Evolutionary conservation across 2,329 filamentous ascomycete species (phyloP).

Genomic region (Penicillium sp.): DNA sequence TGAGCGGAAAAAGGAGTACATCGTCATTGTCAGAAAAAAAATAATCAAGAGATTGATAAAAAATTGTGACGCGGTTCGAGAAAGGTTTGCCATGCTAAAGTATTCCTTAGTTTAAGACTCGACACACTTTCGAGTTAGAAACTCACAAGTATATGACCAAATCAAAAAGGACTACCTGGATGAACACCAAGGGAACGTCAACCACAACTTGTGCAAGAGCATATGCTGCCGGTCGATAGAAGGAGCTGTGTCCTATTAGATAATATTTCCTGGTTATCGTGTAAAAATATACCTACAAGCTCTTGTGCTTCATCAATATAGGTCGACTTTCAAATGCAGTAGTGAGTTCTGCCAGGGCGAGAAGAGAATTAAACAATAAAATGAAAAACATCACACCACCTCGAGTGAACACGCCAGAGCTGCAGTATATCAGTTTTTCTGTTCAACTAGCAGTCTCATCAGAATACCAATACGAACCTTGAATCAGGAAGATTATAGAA

Average conservation of each 20-base stretch:
- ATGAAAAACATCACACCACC: conserved; percentile 67
- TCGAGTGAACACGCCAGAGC: conserved; percentile 61
- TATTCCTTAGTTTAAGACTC: not conserved
- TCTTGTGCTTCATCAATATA: conserved; percentile 72
- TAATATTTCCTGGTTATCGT: no score
- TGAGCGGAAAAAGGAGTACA: conserved; percentile 59
- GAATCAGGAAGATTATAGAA: conserved; percentile 60
- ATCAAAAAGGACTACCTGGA: conserved; percentile 64
- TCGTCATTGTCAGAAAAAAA: conserved; percentile 58
- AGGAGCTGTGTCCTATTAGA: conserved; percentile 48
- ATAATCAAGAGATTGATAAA: conserved; percentile 64
- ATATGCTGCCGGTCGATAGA: conserved; percentile 66
- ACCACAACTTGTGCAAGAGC: conserved; percentile 62
- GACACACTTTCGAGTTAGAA: accelerated
- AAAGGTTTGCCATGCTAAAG: conserved; percentile 57
- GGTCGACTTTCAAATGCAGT: conserved; percentile 65
- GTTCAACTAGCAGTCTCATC: not conserved
- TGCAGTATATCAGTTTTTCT: conserved; percentile 15
- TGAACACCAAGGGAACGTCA: conserved; percentile 61
- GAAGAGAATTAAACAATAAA: conserved; percentile 65
- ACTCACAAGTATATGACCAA: conserved; percentile 63
- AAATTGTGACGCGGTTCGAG: conserved; percentile 63
- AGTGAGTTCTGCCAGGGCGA: conserved; percentile 65
- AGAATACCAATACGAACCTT: conserved; percentile 28
- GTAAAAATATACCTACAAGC: conserved; percentile 57